These are phyloP conservation scores for Saprolegnia parasitica DNA, from an alignment of 352 stramenopile genomes.

Conservation along the genomic window DNA sequence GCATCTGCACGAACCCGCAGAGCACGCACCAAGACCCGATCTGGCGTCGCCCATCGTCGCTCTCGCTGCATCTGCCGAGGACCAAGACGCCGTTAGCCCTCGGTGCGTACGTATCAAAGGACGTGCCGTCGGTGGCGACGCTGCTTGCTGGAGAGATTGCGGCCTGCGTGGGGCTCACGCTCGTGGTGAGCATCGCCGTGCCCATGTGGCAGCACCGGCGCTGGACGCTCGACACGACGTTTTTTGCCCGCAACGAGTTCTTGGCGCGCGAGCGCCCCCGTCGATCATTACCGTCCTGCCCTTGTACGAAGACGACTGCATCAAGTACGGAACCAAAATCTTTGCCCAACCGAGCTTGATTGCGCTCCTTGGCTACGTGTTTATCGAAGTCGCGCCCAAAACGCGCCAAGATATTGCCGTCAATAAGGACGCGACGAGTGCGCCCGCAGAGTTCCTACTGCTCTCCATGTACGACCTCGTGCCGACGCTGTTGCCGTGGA, in stretches of 20 bases:
- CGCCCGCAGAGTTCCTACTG: neutral
- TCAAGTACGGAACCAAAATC: neutral
- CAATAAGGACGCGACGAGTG: neutral
- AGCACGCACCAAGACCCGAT: neutral
- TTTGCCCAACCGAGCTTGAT: neutral
- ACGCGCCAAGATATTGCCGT: neutral
- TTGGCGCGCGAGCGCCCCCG: neutral
- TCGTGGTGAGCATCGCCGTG: neutral
- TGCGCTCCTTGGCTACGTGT: neutral
- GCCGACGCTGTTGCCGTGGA: neutral
- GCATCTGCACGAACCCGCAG: neutral
- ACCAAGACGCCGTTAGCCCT: neutral
- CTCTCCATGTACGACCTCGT: constrained; percentile 6
- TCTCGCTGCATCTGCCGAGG: too few relatives aligned
- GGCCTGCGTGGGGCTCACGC: neutral
- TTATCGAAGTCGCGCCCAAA: neutral
- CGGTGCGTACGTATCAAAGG: too few relatives aligned
- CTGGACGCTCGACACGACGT: neutral
- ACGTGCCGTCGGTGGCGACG: neutral
- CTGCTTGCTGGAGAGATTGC: neutral
- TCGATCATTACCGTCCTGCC: neutral
- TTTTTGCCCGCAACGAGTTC: neutral
- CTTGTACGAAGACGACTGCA: neutral
- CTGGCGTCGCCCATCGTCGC: neutral
- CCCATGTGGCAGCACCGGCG: neutral